These are phyloP conservation scores for Bolboschoenoplectus hybrid DNA, from an alignment of 202 grass and related monocot genomes.

Conservation along the genomic window DNA sequence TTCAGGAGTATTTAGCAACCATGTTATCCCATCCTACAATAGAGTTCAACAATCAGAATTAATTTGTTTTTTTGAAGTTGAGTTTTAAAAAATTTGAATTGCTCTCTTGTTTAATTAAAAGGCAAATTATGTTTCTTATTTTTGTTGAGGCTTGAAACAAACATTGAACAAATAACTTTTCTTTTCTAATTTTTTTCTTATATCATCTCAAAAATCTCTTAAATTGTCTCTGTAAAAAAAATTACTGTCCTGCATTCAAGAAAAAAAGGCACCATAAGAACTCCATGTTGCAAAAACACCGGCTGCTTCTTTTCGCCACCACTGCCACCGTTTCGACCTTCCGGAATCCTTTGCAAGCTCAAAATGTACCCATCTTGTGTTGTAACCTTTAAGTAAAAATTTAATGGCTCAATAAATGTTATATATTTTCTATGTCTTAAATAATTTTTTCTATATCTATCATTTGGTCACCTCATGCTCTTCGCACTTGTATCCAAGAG, in stretches of 20 bases:
- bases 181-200: not conserved
- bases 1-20: conserved; percentile 66
- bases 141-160: not conserved
- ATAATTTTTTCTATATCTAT: not conserved
- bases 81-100: not conserved
- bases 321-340: conserved; percentile 29
- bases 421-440: not conserved
- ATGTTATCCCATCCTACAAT: conserved; percentile 77
- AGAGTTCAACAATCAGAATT: not conserved
- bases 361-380: conserved; percentile 67
- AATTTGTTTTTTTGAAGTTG: too few species aligned
- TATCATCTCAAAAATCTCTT: not conserved
- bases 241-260: not conserved
- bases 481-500: conserved; percentile 63
- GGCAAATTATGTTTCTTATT: not conserved
- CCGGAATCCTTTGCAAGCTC: conserved; percentile 60
- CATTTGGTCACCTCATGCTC: conserved; percentile 50
- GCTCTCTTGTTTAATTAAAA: not conserved
- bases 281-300: conserved; percentile 58
- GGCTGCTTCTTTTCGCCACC: conserved; percentile 35
- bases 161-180: not conserved
- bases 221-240: not conserved
- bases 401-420: not conserved
- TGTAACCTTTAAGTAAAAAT: conserved; percentile 43
- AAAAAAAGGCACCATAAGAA: conserved; percentile 48